Evolutionary conservation across 2,329 filamentous ascomycete genomes (phyloP).

Genomic region (Sordariomycetes sp.): DNA sequence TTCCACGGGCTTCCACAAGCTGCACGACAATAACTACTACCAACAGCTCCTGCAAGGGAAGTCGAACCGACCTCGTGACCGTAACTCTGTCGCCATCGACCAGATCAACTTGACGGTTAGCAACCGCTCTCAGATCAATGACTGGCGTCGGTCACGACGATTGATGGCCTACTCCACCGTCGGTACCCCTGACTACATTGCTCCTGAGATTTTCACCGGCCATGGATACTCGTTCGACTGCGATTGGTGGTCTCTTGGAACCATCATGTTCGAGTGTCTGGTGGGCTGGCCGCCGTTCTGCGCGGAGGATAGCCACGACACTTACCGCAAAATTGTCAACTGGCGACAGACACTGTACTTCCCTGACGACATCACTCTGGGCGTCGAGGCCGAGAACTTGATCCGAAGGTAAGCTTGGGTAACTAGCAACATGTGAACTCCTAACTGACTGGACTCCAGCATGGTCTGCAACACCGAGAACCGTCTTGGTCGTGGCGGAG

Average conservation of each 20-base stretch:
- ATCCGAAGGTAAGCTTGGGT: conserved; percentile 65
- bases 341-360: conserved; percentile 96
- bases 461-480: conserved; percentile 92
- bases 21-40: conserved; percentile 97
- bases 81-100: conserved; percentile 91
- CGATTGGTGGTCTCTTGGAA: conserved; percentile 98
- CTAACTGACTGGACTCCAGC: conserved; percentile 33
- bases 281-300: conserved; percentile 99
- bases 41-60: conserved; percentile 84
- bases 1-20: conserved; percentile 94
- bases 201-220: conserved; percentile 94
- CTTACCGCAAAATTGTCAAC: conserved; percentile 98
- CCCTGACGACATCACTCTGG: conserved; percentile 86
- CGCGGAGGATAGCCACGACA: conserved; percentile 93
- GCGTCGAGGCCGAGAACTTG: conserved; percentile 80
- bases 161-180: conserved; percentile 98
- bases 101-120: conserved; percentile 97
- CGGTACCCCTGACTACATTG: conserved; percentile 96
- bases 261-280: conserved; percentile 99
- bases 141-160: conserved; percentile 91
- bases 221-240: conserved; percentile 95
- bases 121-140: conserved; percentile 96
- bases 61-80: conserved; percentile 65
- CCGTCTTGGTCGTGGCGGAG: conserved; percentile 78
- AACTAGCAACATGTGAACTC: neutral